Conservation (phyloP, 2,329 filamentous ascomycete species). For the Hymenoscyphus scutula region DNA sequence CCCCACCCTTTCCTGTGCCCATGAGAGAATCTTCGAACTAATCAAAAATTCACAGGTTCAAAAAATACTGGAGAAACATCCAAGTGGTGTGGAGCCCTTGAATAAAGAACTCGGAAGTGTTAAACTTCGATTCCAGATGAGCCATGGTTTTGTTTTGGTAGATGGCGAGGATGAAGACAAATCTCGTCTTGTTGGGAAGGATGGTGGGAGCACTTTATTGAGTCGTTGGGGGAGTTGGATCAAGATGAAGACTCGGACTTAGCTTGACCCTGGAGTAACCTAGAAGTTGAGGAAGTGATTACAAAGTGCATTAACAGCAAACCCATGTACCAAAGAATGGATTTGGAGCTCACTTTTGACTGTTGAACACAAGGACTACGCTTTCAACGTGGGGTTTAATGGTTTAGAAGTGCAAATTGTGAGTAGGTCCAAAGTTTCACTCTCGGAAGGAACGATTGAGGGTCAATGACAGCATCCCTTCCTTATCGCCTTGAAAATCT, state of each 20-base stretch:
- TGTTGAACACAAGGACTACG: too few species aligned
- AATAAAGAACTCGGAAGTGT: neutral
- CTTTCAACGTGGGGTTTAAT: too few species aligned
- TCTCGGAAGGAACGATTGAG: too few species aligned
- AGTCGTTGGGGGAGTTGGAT: neutral
- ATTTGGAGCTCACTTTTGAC: too few species aligned
- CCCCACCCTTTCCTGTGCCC: too few species aligned
- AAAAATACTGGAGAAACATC: neutral
- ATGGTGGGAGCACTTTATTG: neutral
- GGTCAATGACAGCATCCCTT: too few species aligned
- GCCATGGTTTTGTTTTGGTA: neutral
- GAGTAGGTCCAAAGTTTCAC: too few species aligned
- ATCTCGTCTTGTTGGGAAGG: neutral
- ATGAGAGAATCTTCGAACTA: too few species aligned
- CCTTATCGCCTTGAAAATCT: too few species aligned
- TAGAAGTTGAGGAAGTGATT: neutral
- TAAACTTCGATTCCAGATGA: neutral
- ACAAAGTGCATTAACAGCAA: too few species aligned
- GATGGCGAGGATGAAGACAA: neutral
- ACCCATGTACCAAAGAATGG: too few species aligned
- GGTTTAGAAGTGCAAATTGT: too few species aligned
- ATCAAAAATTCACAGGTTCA: neutral
- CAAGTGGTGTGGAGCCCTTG: neutral
- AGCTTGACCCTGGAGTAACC: neutral
- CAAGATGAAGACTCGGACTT: neutral